Base-by-base conservation (phyloP, 306 rosid genomes). In the Pachyrhizus erosus region DNA sequence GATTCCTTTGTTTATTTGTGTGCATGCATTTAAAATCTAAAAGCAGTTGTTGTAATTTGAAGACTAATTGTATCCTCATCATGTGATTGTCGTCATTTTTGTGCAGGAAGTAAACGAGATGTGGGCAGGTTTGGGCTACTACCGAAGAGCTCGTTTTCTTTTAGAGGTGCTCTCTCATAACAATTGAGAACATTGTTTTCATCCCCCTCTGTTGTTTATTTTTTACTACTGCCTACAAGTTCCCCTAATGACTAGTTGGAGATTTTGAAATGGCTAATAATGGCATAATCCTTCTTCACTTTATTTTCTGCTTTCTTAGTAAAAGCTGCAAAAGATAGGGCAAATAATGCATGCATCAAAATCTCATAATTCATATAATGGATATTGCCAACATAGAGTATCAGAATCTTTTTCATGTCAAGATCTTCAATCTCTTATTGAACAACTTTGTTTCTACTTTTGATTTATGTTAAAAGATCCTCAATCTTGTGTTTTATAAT, bases 51-150 rank as follows among this genome's bases (percentile, higher is more conserved):
- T 52, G 49, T 83, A 29, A 76, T 68, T 66, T 17, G 21, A 7
- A 40, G 70, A 72, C 29, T 43, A 52, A 29, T 62, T 51, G 48
- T 79, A 26, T 37, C 75, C 67, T 82, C 64, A 74, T 31, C 57
- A 27, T 31, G 37, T n/a, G 15, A 40, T 43, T 75, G 23, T 26
- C 67, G 70, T 26, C 57, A 60, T 83, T 65, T 33, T 37, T 78
- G 7, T 85, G 83, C 90, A 94, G 98, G 97, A 94, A 82, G 97
- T 94, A 70, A 94, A 94, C 82, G 98, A 94, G 67, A 83, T 91
- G 93, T 94, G 97, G 98, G 97, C 97, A 34, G 98, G 98, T 78
- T 81, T 94, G 88, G 97, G 97, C 34, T 94, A 94, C 89, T 94
- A 94, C 83, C 92, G 97, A 75, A 88, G 98, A 83, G 97, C 97